Evolutionary conservation across 106 monocot species (phyloP), one percentile per base, ranked within the genome.

Genomic region (Platanthera zijinensis): DNA sequence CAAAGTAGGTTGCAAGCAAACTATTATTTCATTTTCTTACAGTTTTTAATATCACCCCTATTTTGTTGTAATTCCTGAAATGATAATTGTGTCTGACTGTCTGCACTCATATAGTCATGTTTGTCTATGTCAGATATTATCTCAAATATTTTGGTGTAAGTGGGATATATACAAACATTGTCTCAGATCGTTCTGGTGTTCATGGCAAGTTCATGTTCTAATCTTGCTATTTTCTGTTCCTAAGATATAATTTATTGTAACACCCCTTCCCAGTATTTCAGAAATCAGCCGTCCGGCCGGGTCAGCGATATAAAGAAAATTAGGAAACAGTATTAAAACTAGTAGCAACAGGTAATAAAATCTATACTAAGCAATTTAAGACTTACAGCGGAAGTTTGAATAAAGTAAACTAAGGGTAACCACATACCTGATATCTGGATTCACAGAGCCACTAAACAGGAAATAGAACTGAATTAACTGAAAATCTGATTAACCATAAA

Each of bases 1-100:
- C 11, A 94, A 94, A 92, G 97, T 99, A 48, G 73, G 48, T 71
- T 57, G 9, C 68, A 50, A 39, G 19, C 48, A 39, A 18, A 47
- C n/a, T 19, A 8, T 67, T 50, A 45, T 6, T 59, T 50, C 9
- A 72, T 21, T 72, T 10, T 6, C 51, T n/a, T 17, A 47, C 48
- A 70, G 18, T 8, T 9, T 49, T 72, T 10, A 72, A 51, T 51
- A 10, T 2, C 8, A 0, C 51, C 4, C 22, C 15, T 48, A 17
- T 72, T 50, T 14, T 7, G 48, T 51, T 72, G 49, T 51, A 72
- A 72, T 72, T 50, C 1, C 51, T 21, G 19, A 21, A 70, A 70
- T 48, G 48, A 47, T 70, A 48, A 48, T 17, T 70, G 10, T n/a
- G n/a, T n/a, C n/a, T n/a, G n/a, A n/a, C n/a, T 5, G 1, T 70